Base-by-base conservation (phyloP, 2,329 filamentous ascomycete genomes). In the Thielaviopsis populi region DNA sequence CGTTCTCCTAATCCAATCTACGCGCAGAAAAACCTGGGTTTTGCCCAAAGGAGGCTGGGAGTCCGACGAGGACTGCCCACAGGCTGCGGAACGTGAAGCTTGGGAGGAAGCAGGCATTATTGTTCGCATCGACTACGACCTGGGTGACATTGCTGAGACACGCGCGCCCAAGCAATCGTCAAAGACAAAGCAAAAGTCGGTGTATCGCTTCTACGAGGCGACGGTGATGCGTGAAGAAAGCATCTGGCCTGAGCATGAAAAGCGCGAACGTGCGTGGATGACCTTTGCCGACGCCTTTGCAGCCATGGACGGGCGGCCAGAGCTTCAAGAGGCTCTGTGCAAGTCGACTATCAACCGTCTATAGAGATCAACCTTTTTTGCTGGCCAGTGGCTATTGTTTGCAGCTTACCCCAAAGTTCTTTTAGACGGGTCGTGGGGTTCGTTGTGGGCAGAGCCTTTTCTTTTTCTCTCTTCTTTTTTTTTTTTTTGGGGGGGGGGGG, bases 11-110 rank as follows among this genome's bases (percentile, higher is more conserved):
- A 96, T 97, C 70, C 91, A 96, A 77, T 96, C 91, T 63, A 92
- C 89, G 62, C 84, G 89, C 68, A 86, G 91, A 70, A 89, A 89
- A 74, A 89, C 89, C 70, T 99, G 94, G 94, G 94, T 99, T 53
- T 80, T 99, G 66, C 94, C 94, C 66, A 99, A 99, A 74, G 94
- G 94, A 72, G 94, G 94, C 66, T 99, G 94, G 91, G 94, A 99
- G 75, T 87, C 85, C 41, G 94, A 99, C 75, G 94, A 99, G 76
- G 83, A 86, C 67, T 94, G 89, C 68, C 84, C 87, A 67, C 83
- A 92, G 73, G 89, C 94, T 65, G 94, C 94, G 64, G 75, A 87
- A 79, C 79, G 94, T 69, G 94, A 99, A 75, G 94, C 94, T 67
- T 97, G 94, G 94, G 94, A 97, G 77, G 94, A 97, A 77, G 94